phyloP scores from a whole-genome alignment of 192 early-diverging fungal species.

The Coemansia sp. region DNA sequence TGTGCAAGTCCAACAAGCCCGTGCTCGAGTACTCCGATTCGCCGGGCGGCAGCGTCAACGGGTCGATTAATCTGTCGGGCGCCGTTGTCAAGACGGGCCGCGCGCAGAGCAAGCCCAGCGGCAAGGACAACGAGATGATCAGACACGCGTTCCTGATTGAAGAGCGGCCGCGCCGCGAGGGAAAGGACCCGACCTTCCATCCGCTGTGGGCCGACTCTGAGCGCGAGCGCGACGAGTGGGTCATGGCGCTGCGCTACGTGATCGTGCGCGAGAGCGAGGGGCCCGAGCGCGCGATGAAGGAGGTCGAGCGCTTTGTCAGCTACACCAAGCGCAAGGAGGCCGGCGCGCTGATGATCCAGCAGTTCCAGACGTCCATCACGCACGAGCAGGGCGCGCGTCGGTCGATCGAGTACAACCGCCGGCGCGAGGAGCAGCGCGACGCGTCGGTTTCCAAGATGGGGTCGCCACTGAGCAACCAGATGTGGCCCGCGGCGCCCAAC shows the following conservation, averaged over 20 bases:
- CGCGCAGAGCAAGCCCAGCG: slow-evolving; percentile 23
- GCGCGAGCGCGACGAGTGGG: slow-evolving; percentile 88
- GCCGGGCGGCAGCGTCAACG: slow-evolving; percentile 69
- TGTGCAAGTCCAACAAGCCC: slow-evolving; percentile 59
- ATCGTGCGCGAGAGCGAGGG: slow-evolving; percentile 54
- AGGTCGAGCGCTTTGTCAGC: slow-evolving; percentile 41
- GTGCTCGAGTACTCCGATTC: slow-evolving; percentile 81
- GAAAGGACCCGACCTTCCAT: slow-evolving; percentile 65
- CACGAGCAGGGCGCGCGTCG: slow-evolving; percentile 49
- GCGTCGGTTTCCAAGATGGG: slow-evolving; percentile 16
- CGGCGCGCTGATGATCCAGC: slow-evolving; percentile 51
- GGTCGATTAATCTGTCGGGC: slow-evolving; percentile 72
- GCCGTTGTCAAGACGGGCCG: slow-evolving; percentile 54
- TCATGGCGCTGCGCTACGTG: slow-evolving; percentile 62
- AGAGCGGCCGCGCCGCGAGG: slow-evolving; percentile 64
- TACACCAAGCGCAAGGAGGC: slow-evolving; percentile 40
- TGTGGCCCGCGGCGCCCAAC: slow-evolving; percentile 20
- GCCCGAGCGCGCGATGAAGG: slow-evolving; percentile 47
- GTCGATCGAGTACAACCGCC: slow-evolving; percentile 42
- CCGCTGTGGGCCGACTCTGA: slow-evolving; percentile 89
- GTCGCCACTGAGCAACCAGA: slow-evolving; percentile 46
- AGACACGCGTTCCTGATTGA: slow-evolving; percentile 83
- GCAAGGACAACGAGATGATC: slow-evolving; percentile 62
- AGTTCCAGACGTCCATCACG: slow-evolving; percentile 50
- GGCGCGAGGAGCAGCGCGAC: slow-evolving; percentile 32